Base-by-base conservation (phyloP, 2,329 filamentous ascomycete species). In the Xenosphaeropsis pyriputrescens region DNA sequence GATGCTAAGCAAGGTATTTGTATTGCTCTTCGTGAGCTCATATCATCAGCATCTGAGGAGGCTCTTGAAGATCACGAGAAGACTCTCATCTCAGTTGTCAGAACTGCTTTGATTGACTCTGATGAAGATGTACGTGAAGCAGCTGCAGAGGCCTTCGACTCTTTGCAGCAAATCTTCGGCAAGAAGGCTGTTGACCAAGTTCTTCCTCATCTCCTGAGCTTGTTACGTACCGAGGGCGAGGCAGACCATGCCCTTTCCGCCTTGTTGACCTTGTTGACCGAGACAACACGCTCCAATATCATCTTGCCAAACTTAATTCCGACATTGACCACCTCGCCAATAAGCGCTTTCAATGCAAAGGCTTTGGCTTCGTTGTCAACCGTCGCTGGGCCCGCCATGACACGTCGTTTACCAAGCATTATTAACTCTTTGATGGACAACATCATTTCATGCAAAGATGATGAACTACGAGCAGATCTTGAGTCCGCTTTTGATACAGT, bases 1-100 rank as follows among this genome's bases (percentile, higher is more conserved):
- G 88, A 96, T 62, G 82, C 89, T 43, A 91, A 85, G 61, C 88
- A 98, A 61, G 91, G 91, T 59, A 98, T 98, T 46, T 96, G 91
- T 58, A 85, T 98, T 55, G 91, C 93, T 29, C 70, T 98, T 44
- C 83, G 85, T 50, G 93, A 98, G 58, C 75, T 98, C 39, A 93
- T 98, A 46, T 72, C 79, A 13, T 89, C 91, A 36, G 86, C 91
- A 15, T 83, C 86, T 5, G 74, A 80, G 19, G 91, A 98, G 43
- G 79, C 86, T 29, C 68, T 98, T 32, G 86, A 94, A 55, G 86
- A 93, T 45, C 88, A 95, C 54, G 89, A 98, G 57, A 91, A 91
- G 68, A 88, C 82, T 3, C 74, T 98, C 43, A 93, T 96, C 47
- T 86, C 86, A 13, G 89, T 96, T 40, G 85, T 98, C 35, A 81